Conservation (phyloP, 2,329 filamentous ascomycete species). For the Pyrenochaeta sp. region DNA sequence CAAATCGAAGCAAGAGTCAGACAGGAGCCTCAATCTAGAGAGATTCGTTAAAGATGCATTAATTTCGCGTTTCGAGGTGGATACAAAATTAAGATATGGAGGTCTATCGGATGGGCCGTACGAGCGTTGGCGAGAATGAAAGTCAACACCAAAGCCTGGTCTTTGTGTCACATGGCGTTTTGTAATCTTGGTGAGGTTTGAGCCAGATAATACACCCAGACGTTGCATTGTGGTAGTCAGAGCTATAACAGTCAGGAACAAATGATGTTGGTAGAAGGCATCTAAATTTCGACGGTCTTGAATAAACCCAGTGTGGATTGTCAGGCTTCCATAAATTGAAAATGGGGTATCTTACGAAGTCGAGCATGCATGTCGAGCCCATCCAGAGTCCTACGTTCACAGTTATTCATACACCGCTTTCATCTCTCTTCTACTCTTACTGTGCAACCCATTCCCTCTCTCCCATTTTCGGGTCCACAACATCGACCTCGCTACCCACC, state of each 20-base stretch:
- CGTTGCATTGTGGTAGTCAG: not conserved
- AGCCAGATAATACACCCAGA: not conserved
- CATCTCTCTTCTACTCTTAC: not conserved
- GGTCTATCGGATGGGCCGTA: too few species aligned
- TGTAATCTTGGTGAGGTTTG: not conserved
- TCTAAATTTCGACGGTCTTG: not conserved
- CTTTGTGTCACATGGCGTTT: not conserved
- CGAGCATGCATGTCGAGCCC: not conserved
- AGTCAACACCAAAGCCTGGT: not conserved
- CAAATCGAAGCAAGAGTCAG: too few species aligned
- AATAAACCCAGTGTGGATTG: not conserved
- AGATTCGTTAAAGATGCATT: too few species aligned
- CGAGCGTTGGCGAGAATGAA: not conserved
- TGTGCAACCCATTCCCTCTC: slow-evolving; percentile 21
- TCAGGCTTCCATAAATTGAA: not conserved
- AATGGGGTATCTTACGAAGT: not conserved
- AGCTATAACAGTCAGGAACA: not conserved
- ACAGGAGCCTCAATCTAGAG: too few species aligned
- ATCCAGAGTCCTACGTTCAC: not conserved
- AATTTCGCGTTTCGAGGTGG: too few species aligned
- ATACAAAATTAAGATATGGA: too few species aligned
- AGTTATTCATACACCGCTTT: not conserved
- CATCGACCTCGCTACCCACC: slow-evolving; percentile 28
- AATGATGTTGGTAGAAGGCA: not conserved
- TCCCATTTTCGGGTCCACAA: slow-evolving; percentile 14